phyloP scores from a whole-genome alignment of 108 stramenopile genomes.

The Nitzschia inconspicua region DNA sequence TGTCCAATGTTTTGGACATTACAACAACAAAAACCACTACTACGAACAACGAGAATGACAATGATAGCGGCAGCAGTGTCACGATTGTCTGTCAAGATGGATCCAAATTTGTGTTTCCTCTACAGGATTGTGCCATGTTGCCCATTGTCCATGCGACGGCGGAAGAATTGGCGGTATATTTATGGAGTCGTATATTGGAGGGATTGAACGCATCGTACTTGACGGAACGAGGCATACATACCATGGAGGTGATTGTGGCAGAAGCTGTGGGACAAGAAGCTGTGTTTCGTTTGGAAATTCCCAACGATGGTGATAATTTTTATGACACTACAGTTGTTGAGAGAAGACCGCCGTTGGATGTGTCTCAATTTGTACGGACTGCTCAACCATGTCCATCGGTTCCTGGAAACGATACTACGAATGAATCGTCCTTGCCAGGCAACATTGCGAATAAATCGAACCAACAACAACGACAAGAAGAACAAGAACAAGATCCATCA shows the following conservation, averaged over 20 bases:
- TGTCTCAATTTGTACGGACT: slow-evolving; percentile 36
- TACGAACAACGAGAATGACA: not conserved
- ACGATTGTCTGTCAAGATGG: slow-evolving; percentile 84
- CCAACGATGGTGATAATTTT: slow-evolving; percentile 11
- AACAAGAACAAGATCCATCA: no score
- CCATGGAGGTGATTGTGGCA: slow-evolving; percentile 84
- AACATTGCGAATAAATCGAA: no score
- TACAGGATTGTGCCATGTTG: slow-evolving; percentile 82
- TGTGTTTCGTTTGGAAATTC: slow-evolving; percentile 59
- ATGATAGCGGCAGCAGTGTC: slow-evolving; percentile 27
- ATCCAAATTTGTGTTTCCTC: slow-evolving; percentile 73
- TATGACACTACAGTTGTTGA: slow-evolving; percentile 34
- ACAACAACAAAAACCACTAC: not conserved
- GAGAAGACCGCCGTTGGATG: no score
- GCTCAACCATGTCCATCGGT: slow-evolving; percentile 29
- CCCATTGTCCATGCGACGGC: slow-evolving; percentile 93
- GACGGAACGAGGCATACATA: slow-evolving; percentile 68
- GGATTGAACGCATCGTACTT: slow-evolving; percentile 67
- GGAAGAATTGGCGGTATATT: slow-evolving; percentile 91
- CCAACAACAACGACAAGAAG: no score
- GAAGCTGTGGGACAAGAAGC: slow-evolving; percentile 92
- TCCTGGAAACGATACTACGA: not conserved
- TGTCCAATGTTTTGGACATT: slow-evolving; percentile 82
- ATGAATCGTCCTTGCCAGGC: not conserved
- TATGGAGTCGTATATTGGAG: slow-evolving; percentile 66